These are phyloP conservation scores for Polyporus tsugae DNA, from an alignment of 1,284 basidiomycete species.

Conservation along the genomic window DNA sequence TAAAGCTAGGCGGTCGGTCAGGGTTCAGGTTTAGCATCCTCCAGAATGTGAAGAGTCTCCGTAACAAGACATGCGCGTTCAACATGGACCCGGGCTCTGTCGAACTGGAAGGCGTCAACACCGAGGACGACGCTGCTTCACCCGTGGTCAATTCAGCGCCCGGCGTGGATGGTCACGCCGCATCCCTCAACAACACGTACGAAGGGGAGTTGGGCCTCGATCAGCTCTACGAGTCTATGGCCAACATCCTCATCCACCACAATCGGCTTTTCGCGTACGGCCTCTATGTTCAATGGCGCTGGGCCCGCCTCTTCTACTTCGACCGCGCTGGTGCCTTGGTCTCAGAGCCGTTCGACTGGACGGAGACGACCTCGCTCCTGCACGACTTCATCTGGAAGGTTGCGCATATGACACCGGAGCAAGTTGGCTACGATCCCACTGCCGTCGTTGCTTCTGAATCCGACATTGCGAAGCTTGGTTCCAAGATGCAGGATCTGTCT, in stretches of 20 bases:
- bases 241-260: conserved; percentile 4
- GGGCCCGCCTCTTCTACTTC: conserved; percentile 16
- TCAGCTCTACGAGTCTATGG: conserved; percentile 3
- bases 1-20: too few relatives aligned
- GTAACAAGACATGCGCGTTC: too few relatives aligned
- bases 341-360: conserved; percentile 18
- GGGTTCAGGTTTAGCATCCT: too few relatives aligned
- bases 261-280: conserved; percentile 10
- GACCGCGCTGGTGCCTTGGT: conserved; percentile 20
- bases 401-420: conserved; percentile 8
- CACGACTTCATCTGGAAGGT: conserved; percentile 22
- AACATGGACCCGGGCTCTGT: too few relatives aligned
- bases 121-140: too few relatives aligned
- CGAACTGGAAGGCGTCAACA: too few relatives aligned
- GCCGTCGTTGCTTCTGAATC: too few relatives aligned
- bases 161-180: too few relatives aligned
- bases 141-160: too few relatives aligned
- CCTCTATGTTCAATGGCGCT: not conserved
- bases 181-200: not conserved
- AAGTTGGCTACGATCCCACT: conserved; percentile 30
- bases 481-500: too few relatives aligned
- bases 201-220: not conserved
- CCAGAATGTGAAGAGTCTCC: too few relatives aligned
- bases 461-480: too few relatives aligned
- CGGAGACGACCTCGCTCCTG: not conserved